These are phyloP conservation scores for Acacia concinna DNA, from an alignment of 331 rosid species.

Conservation along the genomic window DNA sequence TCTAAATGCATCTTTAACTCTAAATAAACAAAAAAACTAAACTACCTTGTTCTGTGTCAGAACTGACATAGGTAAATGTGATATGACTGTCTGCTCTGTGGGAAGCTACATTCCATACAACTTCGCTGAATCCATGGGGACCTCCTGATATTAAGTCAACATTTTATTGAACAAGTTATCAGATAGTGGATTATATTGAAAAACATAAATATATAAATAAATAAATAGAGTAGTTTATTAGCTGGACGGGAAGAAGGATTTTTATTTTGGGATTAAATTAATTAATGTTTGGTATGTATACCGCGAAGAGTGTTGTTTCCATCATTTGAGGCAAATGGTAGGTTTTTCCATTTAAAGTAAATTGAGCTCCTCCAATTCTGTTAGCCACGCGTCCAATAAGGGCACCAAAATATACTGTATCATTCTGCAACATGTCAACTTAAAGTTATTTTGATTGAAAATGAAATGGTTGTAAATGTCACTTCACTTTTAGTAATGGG, in stretches of 20 bases:
- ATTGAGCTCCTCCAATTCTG: slow-evolving; percentile 64
- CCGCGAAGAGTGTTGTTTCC: slow-evolving; percentile 64
- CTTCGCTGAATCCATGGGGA: slow-evolving; percentile 54
- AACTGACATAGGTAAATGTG: slow-evolving; percentile 51
- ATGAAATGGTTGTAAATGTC: not conserved
- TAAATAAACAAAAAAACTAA: not conserved
- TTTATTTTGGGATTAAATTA: not conserved
- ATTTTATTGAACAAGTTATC: not conserved
- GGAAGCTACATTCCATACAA: slow-evolving; percentile 49
- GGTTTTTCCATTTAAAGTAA: slow-evolving; percentile 50
- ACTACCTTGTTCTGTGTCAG: slow-evolving; percentile 65
- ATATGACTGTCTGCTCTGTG: slow-evolving; percentile 45
- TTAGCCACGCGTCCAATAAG: slow-evolving; percentile 73
- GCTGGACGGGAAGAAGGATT: not conserved
- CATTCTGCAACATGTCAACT: slow-evolving; percentile 46
- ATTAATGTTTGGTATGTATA: slow-evolving; percentile 14
- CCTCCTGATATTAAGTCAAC: slow-evolving; percentile 49
- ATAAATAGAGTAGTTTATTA: too few relatives aligned
- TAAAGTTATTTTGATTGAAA: not conserved
- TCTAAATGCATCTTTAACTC: too few relatives aligned
- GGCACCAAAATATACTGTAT: slow-evolving; percentile 56
- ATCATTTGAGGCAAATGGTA: slow-evolving; percentile 58
- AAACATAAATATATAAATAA: too few relatives aligned
- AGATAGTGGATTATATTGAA: not conserved
- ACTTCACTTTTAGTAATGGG: not conserved